Percentiles rank a stretch among this genome's conserved stretches.
Evolutionary conservation across 805 yeast species (phyloP).

Genomic region (Yamadazyma sp.): DNA sequence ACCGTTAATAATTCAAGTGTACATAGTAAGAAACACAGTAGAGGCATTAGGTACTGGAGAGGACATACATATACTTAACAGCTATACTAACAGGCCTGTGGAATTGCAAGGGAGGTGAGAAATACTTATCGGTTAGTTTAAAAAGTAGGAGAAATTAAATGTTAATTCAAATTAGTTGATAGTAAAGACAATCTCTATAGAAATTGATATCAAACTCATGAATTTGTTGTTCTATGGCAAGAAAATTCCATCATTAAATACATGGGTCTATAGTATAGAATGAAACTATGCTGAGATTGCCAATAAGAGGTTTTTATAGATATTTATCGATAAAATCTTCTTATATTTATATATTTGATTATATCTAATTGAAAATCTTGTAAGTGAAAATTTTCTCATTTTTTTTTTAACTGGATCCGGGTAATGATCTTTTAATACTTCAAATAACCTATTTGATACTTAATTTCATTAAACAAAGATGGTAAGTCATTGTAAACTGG

Average conservation of each 20-base stretch:
- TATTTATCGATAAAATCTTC: too few species aligned
- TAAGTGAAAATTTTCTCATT: not conserved
- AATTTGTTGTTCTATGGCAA: conserved; percentile 32
- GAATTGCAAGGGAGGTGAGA: too few species aligned
- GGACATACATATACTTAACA: too few species aligned
- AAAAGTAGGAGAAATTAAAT: too few species aligned
- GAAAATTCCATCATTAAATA: conserved; percentile 43
- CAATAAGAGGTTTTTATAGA: conserved; percentile 1
- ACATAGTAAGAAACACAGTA: too few species aligned
- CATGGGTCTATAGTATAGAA: conserved; percentile 26
- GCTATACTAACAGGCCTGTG: too few species aligned
- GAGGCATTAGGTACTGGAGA: too few species aligned
- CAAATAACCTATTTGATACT: conserved; percentile 13
- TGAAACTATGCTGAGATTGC: conserved; percentile 48
- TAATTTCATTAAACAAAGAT: conserved; percentile 33
- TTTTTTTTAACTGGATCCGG: not conserved
- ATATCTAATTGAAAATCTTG: too few species aligned
- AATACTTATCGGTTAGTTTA: too few species aligned
- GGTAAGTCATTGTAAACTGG: conserved; percentile 31
- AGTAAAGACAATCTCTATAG: conserved; percentile 9
- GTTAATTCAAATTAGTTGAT: too few species aligned
- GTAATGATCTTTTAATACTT: conserved; percentile 7
- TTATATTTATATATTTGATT: too few species aligned
- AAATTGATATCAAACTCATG: conserved; percentile 6
- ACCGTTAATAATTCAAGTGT: too few species aligned